Conservation (phyloP, 1,139 yeast species). For the Scheffersomyces segobiensis region DNA sequence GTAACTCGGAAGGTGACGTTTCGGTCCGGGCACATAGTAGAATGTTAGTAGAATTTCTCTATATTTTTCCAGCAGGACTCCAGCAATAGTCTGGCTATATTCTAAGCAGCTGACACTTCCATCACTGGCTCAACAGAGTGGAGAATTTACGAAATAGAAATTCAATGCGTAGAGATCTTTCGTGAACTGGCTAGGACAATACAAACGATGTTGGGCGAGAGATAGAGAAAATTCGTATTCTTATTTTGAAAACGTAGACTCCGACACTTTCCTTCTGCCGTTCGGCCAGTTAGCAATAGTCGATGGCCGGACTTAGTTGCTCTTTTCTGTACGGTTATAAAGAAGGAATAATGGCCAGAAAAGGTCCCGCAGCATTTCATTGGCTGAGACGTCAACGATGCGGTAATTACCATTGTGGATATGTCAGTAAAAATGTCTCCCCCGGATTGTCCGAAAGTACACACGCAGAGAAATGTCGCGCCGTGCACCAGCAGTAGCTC, state of each 20-base stretch:
- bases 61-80: not conserved
- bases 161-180: too few relatives aligned
- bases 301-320: not conserved
- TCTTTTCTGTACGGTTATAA: not conserved
- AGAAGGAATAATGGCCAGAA: not conserved
- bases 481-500: not conserved
- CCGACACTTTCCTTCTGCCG: not conserved
- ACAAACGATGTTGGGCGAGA: not conserved
- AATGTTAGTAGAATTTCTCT: not conserved
- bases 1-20: not conserved
- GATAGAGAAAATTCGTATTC: not conserved
- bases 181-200: not conserved
- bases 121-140: not conserved
- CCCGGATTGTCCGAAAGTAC: conserved; percentile 1
- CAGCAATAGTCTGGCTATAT: not conserved
- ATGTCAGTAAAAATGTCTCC: not conserved
- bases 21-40: not conserved
- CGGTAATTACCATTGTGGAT: not conserved
- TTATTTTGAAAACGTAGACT: not conserved
- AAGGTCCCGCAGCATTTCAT: not conserved
- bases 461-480: not conserved
- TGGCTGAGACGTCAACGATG: not conserved
- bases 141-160: too few relatives aligned
- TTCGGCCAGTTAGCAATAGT: not conserved
- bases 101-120: not conserved